These are phyloP conservation scores for Boletus rubroflammeus DNA, from an alignment of 768 basidiomycete genomes.

Conservation along the genomic window DNA sequence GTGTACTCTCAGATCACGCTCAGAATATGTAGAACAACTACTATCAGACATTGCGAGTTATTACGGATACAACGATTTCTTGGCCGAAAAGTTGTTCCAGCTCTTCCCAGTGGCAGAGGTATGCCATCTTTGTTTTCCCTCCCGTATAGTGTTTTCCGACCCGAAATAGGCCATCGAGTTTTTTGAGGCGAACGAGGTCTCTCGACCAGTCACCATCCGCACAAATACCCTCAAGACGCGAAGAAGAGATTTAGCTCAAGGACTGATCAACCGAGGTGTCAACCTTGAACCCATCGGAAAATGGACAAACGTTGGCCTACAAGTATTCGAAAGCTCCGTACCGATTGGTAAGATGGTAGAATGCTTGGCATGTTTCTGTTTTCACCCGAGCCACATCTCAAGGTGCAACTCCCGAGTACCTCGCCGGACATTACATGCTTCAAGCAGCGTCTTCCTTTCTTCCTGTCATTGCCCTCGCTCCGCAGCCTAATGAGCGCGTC, in stretches of 20 bases:
- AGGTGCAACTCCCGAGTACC: slow-evolving; percentile 97
- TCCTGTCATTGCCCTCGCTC: slow-evolving; percentile 94
- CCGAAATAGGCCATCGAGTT: slow-evolving; percentile 84
- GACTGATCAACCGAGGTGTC: slow-evolving; percentile 91
- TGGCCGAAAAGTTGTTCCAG: slow-evolving; percentile 91
- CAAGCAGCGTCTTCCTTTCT: slow-evolving; percentile 99
- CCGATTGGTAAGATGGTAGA: slow-evolving; percentile 67
- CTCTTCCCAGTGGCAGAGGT: slow-evolving; percentile 93
- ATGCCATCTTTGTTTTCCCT: slow-evolving; percentile 16
- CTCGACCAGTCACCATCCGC: slow-evolving; percentile 95
- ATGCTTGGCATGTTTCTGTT: neutral
- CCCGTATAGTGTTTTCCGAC: neutral
- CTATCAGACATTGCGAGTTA: slow-evolving; percentile 89
- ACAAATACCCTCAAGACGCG: slow-evolving; percentile 95
- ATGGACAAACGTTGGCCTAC: slow-evolving; percentile 99
- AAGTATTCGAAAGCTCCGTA: slow-evolving; percentile 94
- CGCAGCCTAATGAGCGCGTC: slow-evolving; percentile 89
- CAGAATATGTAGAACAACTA: slow-evolving; percentile 88
- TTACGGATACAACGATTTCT: slow-evolving; percentile 96
- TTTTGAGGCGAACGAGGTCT: slow-evolving; percentile 95
- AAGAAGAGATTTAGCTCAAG: slow-evolving; percentile 90
- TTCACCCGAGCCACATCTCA: neutral
- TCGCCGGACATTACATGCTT: slow-evolving; percentile 99
- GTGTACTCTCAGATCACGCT: slow-evolving; percentile 57
- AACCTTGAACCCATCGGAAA: slow-evolving; percentile 98